Evolutionary conservation across 2,329 filamentous ascomycete species (phyloP).

Genomic region (Penicillium sp.): DNA sequence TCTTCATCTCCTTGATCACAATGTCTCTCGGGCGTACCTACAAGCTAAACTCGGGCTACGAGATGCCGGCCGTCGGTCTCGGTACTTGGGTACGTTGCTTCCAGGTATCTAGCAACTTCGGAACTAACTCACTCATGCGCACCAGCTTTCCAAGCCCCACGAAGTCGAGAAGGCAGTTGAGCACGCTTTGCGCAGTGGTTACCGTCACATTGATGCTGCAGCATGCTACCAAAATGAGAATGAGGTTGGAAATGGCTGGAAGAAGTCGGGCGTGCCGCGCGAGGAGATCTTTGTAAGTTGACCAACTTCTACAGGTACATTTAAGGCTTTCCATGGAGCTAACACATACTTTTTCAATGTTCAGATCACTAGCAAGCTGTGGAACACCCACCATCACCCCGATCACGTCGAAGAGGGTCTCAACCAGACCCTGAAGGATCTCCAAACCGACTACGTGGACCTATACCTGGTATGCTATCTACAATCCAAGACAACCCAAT

Average conservation of each 20-base stretch:
- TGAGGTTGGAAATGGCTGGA: conserved; percentile 35
- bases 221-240: conserved; percentile 38
- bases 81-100: conserved; percentile 41
- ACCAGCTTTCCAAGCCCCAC: conserved; percentile 36
- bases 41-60: conserved; percentile 45
- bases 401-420: conserved; percentile 53
- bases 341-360: conserved; percentile 13
- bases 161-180: conserved; percentile 53
- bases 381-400: conserved; percentile 56
- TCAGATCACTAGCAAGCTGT: conserved; percentile 59
- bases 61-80: conserved; percentile 45
- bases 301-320: not conserved
- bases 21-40: conserved; percentile 39
- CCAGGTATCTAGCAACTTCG: not conserved
- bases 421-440: conserved; percentile 51
- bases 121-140: not conserved
- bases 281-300: conserved; percentile 33
- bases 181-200: conserved; percentile 42
- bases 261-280: conserved; percentile 33
- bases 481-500: not conserved
- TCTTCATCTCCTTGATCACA: not conserved
- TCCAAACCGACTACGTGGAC: conserved; percentile 56
- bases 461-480: conserved; percentile 46
- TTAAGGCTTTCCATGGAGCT: not conserved
- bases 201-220: conserved; percentile 49